Evolutionary conservation across 2,329 filamentous ascomycete genomes (phyloP).

Genomic region (Venturia carpophila): DNA sequence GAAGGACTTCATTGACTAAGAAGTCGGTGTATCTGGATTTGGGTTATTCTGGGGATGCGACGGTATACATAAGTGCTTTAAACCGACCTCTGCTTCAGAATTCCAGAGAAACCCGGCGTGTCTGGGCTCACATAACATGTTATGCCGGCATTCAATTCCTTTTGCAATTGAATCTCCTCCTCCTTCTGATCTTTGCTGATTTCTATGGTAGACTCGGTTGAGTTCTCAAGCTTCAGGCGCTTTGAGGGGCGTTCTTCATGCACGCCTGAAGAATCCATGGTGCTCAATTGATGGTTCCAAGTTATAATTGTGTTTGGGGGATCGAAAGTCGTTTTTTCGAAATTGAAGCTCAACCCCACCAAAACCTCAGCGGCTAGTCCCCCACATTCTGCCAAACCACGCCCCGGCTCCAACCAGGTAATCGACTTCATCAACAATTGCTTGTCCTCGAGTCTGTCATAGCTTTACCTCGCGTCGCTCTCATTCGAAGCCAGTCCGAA

Average conservation of each 20-base stretch:
- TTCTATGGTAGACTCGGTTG: not conserved
- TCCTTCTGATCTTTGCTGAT: not conserved
- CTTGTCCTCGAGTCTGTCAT: not conserved
- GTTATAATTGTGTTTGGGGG: not conserved
- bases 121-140: slow-evolving; percentile 52
- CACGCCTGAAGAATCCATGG: not conserved
- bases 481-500: not conserved
- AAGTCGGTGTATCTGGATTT: slow-evolving; percentile 73
- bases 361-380: not conserved
- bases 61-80: slow-evolving; percentile 1
- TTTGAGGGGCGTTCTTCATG: slow-evolving; percentile 17
- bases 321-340: not conserved
- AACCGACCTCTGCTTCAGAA: slow-evolving; percentile 56
- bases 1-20: slow-evolving; percentile 78
- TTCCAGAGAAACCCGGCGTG: slow-evolving; percentile 53
- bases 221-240: slow-evolving; percentile 13
- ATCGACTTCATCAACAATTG: not conserved
- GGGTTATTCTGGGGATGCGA: not conserved
- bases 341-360: not conserved
- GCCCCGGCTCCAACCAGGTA: not conserved
- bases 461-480: not conserved
- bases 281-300: slow-evolving; percentile 8
- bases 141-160: slow-evolving; percentile 49
- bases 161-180: slow-evolving; percentile 23
- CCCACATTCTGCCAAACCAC: not conserved